Evolutionary conservation across 441 rosid genomes (phyloP).

Genomic region (Gossypium trilobum): DNA sequence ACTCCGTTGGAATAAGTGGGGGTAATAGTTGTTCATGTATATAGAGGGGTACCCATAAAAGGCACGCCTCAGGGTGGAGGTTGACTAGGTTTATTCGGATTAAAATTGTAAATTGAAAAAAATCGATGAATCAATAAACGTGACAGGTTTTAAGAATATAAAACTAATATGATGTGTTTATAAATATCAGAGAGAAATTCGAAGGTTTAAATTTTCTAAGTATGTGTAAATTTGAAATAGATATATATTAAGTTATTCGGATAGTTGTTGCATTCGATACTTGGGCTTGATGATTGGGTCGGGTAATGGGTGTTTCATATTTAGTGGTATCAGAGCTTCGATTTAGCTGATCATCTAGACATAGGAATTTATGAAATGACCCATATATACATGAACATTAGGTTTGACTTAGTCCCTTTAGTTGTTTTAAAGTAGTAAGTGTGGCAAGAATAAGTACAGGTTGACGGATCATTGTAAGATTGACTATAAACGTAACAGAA

Average conservation of each 20-base stretch:
- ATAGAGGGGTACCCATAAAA: not conserved
- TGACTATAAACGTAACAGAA: not conserved
- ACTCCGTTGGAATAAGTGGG: not conserved
- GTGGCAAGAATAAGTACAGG: not conserved
- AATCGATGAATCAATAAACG: not conserved
- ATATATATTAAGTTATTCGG: no score
- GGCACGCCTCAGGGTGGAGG: not conserved
- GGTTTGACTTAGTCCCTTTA: not conserved
- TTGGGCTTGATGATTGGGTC: not conserved
- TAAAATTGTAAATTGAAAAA: no score
- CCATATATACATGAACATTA: not conserved
- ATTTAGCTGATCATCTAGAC: not conserved
- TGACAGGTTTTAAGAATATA: not conserved
- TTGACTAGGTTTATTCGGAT: not conserved
- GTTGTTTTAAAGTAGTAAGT: not conserved
- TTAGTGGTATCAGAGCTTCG: not conserved
- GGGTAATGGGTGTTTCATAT: not conserved
- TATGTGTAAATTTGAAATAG: not conserved
- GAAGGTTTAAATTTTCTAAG: not conserved
- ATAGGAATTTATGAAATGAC: not conserved
- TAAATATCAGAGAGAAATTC: no score
- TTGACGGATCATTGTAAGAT: not conserved
- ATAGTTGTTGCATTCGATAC: not conserved
- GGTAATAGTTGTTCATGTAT: not conserved
- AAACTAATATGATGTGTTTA: not conserved